Conservation (phyloP, 2,329 filamentous ascomycete species). For the Microcera coccophila region DNA sequence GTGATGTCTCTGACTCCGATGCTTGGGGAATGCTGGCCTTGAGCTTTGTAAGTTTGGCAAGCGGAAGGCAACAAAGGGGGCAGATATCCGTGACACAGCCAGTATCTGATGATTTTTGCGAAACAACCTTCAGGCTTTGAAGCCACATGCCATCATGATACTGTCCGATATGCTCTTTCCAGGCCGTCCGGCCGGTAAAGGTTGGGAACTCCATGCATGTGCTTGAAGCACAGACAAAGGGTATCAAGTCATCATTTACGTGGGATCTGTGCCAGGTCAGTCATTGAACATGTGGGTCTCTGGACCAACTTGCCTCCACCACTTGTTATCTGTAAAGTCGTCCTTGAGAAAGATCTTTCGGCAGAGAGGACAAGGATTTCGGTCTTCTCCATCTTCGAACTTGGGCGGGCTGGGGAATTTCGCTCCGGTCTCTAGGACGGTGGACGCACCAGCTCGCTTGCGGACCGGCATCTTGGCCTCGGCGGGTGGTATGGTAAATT, state of each 20-base stretch:
- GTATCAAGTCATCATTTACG: background rate
- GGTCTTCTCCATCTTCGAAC: background rate
- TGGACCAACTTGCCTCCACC: background rate
- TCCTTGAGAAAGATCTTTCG: background rate
- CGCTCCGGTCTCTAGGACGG: background rate
- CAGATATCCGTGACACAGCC: background rate
- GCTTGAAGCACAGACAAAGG: background rate
- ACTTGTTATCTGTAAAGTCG: background rate
- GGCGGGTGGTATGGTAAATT: background rate
- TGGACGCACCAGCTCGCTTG: background rate
- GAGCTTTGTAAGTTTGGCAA: background rate
- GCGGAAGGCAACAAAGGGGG: background rate
- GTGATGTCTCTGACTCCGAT: too few relatives aligned
- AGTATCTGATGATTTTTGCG: background rate
- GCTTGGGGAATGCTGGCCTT: too few relatives aligned
- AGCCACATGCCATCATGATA: background rate
- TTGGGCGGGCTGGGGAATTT: background rate
- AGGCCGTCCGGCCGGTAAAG: background rate
- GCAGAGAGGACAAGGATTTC: background rate
- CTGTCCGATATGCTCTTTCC: background rate
- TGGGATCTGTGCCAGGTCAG: background rate
- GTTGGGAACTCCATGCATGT: background rate
- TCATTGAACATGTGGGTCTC: background rate
- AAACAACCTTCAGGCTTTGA: background rate
- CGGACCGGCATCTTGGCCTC: background rate